phyloP scores from a whole-genome alignment of 805 yeast species.

The Saccharomyces kudriavzevii region DNA sequence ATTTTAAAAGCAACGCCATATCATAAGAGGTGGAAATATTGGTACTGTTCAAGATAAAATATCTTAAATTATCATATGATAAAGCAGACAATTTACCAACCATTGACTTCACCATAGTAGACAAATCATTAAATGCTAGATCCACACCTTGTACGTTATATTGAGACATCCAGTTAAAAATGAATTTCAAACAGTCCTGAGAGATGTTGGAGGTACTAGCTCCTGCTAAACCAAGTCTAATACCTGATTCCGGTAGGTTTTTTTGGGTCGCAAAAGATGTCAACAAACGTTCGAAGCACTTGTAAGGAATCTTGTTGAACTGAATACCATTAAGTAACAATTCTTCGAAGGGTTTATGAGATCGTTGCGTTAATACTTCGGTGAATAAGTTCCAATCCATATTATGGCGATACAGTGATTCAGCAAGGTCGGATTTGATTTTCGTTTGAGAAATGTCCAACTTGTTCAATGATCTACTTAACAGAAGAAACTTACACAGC shows the following conservation, averaged over 20 bases:
- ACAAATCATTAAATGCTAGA: constrained; percentile 70
- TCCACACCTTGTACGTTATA: constrained; percentile 53
- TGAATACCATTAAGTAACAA: constrained; percentile 72
- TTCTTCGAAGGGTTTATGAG: constrained; percentile 59
- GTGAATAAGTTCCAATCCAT: constrained; percentile 77
- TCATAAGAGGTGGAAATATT: constrained; percentile 47
- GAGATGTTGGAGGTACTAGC: constrained; percentile 48
- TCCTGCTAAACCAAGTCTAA: constrained; percentile 61
- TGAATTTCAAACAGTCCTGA: constrained; percentile 45
- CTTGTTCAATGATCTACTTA: constrained; percentile 48
- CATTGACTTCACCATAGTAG: constrained; percentile 25
- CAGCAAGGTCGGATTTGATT: constrained; percentile 29
- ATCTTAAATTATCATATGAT: constrained; percentile 29
- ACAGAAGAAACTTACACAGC: constrained; percentile 64
- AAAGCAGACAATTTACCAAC: constrained; percentile 20
- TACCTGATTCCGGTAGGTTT: constrained; percentile 1
- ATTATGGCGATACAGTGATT: constrained; percentile 45
- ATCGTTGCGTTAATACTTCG: constrained; percentile 59
- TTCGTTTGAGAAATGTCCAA: constrained; percentile 64
- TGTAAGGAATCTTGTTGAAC: constrained; percentile 40
- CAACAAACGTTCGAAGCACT: constrained; percentile 48
- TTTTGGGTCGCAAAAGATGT: constrained; percentile 42
- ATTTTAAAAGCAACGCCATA: constrained; percentile 40
- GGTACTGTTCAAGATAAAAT: constrained; percentile 59
- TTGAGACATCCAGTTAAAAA: constrained; percentile 49